phyloP scores from a whole-genome alignment of 768 basidiomycete genomes.

The Fistulinella prunicolor region DNA sequence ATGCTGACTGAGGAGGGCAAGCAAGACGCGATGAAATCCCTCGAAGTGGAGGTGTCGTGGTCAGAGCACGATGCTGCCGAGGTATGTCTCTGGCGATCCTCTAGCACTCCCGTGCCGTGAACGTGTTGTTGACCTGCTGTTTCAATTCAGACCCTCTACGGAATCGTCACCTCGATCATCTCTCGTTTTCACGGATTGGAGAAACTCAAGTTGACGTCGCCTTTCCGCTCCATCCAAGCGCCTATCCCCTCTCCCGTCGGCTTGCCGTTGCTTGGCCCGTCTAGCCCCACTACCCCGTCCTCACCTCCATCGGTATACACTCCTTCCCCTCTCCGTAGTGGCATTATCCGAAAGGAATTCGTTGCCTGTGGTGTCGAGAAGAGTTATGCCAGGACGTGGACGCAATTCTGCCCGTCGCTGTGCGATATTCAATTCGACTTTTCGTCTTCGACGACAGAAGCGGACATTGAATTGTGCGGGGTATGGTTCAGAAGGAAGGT shows the following conservation, averaged over 20 bases:
- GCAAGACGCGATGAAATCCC: constrained; percentile 12
- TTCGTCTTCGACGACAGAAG: constrained; percentile 24
- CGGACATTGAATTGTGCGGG: constrained; percentile 30
- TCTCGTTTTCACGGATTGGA: constrained; percentile 30
- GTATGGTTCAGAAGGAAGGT: constrained; percentile 30
- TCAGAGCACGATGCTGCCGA: constrained; percentile 28
- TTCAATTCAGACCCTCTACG: constrained; percentile 28
- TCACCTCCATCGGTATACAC: background rate
- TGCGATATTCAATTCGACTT: constrained; percentile 31
- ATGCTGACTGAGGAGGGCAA: constrained; percentile 17
- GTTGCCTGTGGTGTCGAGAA: constrained; percentile 26
- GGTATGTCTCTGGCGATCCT: constrained; percentile 7
- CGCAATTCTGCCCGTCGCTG: constrained; percentile 25
- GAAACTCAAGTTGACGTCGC: constrained; percentile 31
- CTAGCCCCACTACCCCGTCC: constrained; percentile 8
- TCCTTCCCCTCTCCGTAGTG: background rate
- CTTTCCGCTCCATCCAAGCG: constrained; percentile 28
- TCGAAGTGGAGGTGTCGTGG: constrained; percentile 31
- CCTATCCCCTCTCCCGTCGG: constrained; percentile 7
- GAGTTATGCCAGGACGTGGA: constrained; percentile 29
- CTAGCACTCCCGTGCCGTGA: background rate
- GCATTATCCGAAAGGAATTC: constrained; percentile 23
- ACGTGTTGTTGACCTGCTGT: background rate
- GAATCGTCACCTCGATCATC: constrained; percentile 30
- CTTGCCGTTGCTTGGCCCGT: background rate